Evolutionary conservation across 805 yeast genomes (phyloP).

Genomic region (Ogataea minuta): DNA sequence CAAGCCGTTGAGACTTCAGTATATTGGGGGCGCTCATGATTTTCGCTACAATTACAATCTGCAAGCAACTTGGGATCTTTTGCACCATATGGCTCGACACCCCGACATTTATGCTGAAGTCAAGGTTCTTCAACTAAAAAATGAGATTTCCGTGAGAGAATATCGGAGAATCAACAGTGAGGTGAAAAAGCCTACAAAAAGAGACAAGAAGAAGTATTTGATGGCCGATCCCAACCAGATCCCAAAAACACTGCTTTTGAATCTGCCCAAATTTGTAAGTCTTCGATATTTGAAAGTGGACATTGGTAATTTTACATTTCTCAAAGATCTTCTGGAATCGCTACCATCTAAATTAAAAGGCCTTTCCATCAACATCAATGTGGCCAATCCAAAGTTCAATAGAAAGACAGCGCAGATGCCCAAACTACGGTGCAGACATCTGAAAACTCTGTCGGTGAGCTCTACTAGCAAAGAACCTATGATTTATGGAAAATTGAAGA

Average conservation of each 20-base stretch:
- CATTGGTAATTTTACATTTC: conserved; percentile 9
- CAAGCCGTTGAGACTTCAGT: conserved; percentile 19
- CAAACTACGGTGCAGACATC: conserved; percentile 5
- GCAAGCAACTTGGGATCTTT: conserved; percentile 12
- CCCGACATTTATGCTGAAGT: conserved; percentile 16
- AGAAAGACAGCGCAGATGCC: conserved; percentile 7
- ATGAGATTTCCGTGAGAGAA: conserved; percentile 10
- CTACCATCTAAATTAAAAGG: conserved; percentile 20
- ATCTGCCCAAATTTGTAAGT: conserved; percentile 13
- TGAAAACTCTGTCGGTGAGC: conserved; percentile 11
- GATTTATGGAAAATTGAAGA: conserved; percentile 17
- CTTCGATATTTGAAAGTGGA: conserved; percentile 20
- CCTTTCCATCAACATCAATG: conserved; percentile 16
- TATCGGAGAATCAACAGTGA: not conserved
- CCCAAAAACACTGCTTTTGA: conserved; percentile 7
- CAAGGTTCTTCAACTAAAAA: conserved; percentile 17
- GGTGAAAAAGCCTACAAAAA: not conserved
- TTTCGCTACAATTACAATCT: conserved; percentile 9
- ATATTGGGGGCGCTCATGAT: conserved; percentile 10
- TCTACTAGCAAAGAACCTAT: conserved; percentile 15
- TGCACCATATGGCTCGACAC: conserved; percentile 13
- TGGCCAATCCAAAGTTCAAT: conserved; percentile 11
- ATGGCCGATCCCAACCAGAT: conserved; percentile 8
- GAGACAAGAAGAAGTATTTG: not conserved
- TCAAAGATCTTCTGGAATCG: conserved; percentile 10